phyloP scores from a whole-genome alignment of 2,329 filamentous ascomycete species.

The Pezicula neosporulosa region DNA sequence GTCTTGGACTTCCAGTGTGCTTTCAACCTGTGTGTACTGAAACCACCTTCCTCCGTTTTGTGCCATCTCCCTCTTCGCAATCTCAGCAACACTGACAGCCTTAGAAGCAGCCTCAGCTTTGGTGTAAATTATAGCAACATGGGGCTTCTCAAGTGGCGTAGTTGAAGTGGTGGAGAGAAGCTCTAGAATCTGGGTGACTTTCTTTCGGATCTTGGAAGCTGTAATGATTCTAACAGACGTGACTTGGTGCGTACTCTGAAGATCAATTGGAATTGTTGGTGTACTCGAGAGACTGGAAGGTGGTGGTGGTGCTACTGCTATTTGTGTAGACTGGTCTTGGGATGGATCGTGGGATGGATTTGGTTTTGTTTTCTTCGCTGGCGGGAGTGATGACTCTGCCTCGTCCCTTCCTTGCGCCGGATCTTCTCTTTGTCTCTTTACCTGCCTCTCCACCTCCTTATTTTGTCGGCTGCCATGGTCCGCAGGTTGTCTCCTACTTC shows the following conservation, averaged over 20 bases:
- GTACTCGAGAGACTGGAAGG: neutral
- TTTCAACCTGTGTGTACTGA: constrained; percentile 31
- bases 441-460: constrained; percentile 2
- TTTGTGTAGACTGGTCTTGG: neutral
- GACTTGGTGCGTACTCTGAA: constrained; percentile 36
- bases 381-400: neutral
- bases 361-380: neutral
- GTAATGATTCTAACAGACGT: constrained; percentile 53
- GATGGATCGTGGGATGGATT: constrained; percentile 31
- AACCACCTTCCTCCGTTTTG: constrained; percentile 39
- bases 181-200: constrained; percentile 25
- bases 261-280: neutral
- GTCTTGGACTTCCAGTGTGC: constrained; percentile 12
- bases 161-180: constrained; percentile 19
- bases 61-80: constrained; percentile 54
- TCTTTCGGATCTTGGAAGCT: constrained; percentile 50
- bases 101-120: constrained; percentile 48
- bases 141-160: constrained; percentile 25
- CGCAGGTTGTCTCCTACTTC: neutral
- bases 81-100: constrained; percentile 65
- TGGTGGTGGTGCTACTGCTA: neutral
- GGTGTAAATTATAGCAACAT: constrained; percentile 35
- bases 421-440: constrained; percentile 3
- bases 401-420: neutral
- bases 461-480: constrained; percentile 3